Conservation (phyloP, 768 basidiomycete genomes). For the Mrakia hoshinonis region DNA sequence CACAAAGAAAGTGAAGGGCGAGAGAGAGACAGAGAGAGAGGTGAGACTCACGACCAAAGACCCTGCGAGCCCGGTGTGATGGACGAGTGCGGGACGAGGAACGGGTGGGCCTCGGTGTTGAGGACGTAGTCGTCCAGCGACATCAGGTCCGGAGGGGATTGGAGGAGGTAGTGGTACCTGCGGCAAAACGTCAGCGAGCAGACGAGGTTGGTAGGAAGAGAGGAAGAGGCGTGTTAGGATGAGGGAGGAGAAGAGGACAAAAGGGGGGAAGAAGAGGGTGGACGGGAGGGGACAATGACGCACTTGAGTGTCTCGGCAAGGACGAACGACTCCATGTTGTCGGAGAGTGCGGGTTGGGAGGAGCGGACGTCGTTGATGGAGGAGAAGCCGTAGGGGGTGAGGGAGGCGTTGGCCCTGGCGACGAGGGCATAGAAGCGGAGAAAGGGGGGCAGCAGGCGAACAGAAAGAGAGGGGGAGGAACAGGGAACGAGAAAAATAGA, state of each 20-base stretch:
- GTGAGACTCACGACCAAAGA: constrained; percentile 33
- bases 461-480: too few species aligned
- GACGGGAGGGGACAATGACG: not conserved
- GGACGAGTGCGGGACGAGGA: too few species aligned
- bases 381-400: constrained; percentile 38
- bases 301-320: constrained; percentile 41
- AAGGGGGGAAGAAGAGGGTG: not conserved
- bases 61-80: constrained; percentile 33
- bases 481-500: too few species aligned
- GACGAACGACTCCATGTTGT: constrained; percentile 40
- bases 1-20: not conserved
- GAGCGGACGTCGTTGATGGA: constrained; percentile 39
- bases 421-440: not conserved
- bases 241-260: constrained; percentile 11
- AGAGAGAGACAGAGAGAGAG: not conserved
- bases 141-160: constrained; percentile 38
- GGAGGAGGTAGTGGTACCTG: constrained; percentile 39
- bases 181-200: too few species aligned
- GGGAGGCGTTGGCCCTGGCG: constrained; percentile 24
- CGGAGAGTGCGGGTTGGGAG: not conserved
- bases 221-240: not conserved
- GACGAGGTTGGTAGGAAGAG: too few species aligned
- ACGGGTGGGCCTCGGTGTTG: too few species aligned
- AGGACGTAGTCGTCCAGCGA: constrained; percentile 42
- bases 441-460: constrained; percentile 3